Evolutionary conservation across 371 early-diverging fungal species (phyloP), one percentile per base, ranked within the genome.

Genomic region (Rhizopus stolonifer): DNA sequence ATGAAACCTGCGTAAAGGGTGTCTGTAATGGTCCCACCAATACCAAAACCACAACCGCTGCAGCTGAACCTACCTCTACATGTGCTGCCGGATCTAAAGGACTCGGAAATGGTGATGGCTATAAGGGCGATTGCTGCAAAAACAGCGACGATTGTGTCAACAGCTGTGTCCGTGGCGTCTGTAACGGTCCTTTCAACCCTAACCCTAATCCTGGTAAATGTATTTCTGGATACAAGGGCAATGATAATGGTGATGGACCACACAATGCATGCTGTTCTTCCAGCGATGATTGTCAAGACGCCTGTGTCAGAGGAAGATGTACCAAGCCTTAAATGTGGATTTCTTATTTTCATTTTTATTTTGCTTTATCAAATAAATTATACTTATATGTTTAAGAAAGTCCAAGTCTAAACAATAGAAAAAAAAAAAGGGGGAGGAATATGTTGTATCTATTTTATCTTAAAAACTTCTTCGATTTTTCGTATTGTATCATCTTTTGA

Each of bases 401-500:
- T n/a, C n/a, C n/a, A n/a, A n/a, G n/a, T n/a, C n/a, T n/a, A n/a
- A n/a, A n/a, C n/a, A n/a, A n/a, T n/a, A n/a, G n/a, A n/a, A n/a
- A n/a, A n/a, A n/a, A n/a, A n/a, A n/a, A 38, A 11, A 38, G 7
- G 6, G 11, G 17, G 6, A n/a, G 38, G 46, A 26, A 45, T 26
- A 21, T 1, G 6, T 1, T 38, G 38, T n/a, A n/a, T n/a, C 24
- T 23, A 6, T 48, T 36, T 46, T 31, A 15, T 17, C 2, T 17
- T 24, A 57, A 56, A 15, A 22, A 36, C 11, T 36, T 60, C 31
- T 43, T 56, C 6, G 10, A 46, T 17, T 55, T 61, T 49, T 66
- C 67, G 18, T 56, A 48, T 18, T 58, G 53, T 18, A 67, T 58
- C 57, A 69, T 57, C 26, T 48, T 24, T n/a, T 56, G 23, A n/a